Evolutionary conservation across 768 basidiomycete genomes (phyloP).

Genomic region (Lentinula edodes): DNA sequence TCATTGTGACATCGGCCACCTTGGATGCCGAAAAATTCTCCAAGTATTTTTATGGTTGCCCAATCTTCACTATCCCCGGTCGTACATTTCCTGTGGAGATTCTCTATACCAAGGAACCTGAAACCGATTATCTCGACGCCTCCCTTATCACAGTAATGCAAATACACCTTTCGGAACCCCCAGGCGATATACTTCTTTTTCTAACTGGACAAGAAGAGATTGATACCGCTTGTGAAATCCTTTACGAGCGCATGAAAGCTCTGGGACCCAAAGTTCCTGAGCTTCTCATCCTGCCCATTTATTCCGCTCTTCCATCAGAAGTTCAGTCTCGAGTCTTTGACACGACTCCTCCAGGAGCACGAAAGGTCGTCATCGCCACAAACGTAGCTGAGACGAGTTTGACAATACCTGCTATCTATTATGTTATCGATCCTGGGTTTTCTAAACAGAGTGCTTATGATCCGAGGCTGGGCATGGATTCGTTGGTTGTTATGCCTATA

Average conservation of each 20-base stretch:
- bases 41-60: conserved; percentile 97
- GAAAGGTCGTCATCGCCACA: conserved; percentile 99
- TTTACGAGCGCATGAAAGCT: conserved; percentile 98
- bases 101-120: conserved; percentile 98
- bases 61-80: conserved; percentile 99
- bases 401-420: conserved; percentile 98
- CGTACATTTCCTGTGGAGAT: conserved; percentile 98
- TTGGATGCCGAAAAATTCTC: conserved; percentile 99
- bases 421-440: conserved; percentile 98
- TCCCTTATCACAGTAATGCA: conserved; percentile 99
- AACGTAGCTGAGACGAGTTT: conserved; percentile 98
- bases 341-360: conserved; percentile 94
- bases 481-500: conserved; percentile 96
- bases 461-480: conserved; percentile 97
- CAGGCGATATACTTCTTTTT: conserved; percentile 94
- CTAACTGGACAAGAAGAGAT: conserved; percentile 99
- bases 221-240: conserved; percentile 94
- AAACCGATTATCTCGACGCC: conserved; percentile 94
- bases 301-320: conserved; percentile 96
- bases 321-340: conserved; percentile 98
- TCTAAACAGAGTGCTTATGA: conserved; percentile 99
- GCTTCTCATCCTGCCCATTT: conserved; percentile 93
- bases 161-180: conserved; percentile 96
- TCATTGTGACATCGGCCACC: conserved; percentile 98
- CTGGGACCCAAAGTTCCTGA: conserved; percentile 98